Evolutionary conservation across 495 filamentous ascomycete species (phyloP).

Genomic region (Aspergillus egyptiacus): DNA sequence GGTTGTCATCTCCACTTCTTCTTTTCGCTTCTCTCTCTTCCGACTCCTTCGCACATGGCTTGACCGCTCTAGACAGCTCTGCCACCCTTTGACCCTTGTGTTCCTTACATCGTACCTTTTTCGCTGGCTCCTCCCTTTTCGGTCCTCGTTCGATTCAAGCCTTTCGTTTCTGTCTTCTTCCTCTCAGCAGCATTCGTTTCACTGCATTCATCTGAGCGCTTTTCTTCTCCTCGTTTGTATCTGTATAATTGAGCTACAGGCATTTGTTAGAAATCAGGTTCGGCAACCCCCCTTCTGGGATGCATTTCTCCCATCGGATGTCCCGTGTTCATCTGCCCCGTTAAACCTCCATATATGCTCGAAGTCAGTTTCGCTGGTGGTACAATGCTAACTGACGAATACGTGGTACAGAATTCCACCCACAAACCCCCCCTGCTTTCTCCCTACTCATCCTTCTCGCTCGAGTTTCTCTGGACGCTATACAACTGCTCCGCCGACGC

Average conservation of each 20-base stretch:
- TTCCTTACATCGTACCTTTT: slow-evolving; percentile 23
- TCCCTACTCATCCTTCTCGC: no score
- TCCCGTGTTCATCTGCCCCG: slow-evolving; percentile 18
- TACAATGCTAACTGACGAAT: slow-evolving; percentile 22
- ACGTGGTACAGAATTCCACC: slow-evolving; percentile 21
- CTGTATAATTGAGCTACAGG: slow-evolving; percentile 31
- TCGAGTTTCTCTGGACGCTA: slow-evolving; percentile 16
- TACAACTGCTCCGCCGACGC: slow-evolving; percentile 4
- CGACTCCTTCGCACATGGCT: slow-evolving; percentile 34
- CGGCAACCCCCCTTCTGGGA: slow-evolving; percentile 6
- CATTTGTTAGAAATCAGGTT: slow-evolving; percentile 40
- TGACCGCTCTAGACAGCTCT: slow-evolving; percentile 28
- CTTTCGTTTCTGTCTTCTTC: slow-evolving; percentile 31
- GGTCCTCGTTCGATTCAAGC: slow-evolving; percentile 26
- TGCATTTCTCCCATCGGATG: background rate
- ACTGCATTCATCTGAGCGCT: slow-evolving; percentile 28
- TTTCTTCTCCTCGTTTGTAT: slow-evolving; percentile 29
- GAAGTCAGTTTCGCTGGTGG: slow-evolving; percentile 14
- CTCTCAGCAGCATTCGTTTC: slow-evolving; percentile 29
- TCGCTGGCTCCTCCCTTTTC: slow-evolving; percentile 18
- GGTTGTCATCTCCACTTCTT: no score
- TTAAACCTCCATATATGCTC: slow-evolving; percentile 10
- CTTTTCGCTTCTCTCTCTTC: slow-evolving; percentile 1
- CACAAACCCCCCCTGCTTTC: slow-evolving; percentile 15
- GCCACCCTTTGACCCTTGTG: slow-evolving; percentile 27